These are phyloP conservation scores for Cercophora sp. DNA, from an alignment of 495 filamentous ascomycete genomes.

Conservation along the genomic window DNA sequence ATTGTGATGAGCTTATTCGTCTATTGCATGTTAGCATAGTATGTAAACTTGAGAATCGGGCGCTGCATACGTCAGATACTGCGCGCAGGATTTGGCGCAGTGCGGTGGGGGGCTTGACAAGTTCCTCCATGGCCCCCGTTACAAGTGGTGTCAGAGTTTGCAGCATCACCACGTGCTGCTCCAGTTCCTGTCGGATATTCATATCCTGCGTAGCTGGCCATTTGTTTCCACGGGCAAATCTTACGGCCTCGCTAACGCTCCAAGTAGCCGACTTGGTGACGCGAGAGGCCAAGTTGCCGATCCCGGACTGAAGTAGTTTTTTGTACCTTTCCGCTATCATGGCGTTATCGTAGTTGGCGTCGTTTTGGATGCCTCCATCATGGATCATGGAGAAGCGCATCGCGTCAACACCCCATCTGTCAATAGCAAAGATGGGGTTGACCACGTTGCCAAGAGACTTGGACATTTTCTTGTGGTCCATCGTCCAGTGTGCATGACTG, in stretches of 20 bases:
- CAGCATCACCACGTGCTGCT: not conserved
- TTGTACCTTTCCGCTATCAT: slow-evolving; percentile 73
- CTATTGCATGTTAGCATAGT: slow-evolving; percentile 40
- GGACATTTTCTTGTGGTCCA: slow-evolving; percentile 87
- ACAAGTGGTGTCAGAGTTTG: too few relatives aligned
- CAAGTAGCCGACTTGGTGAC: slow-evolving; percentile 64
- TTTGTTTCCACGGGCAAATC: slow-evolving; percentile 5
- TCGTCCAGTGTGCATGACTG: slow-evolving; percentile 92
- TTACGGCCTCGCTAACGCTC: slow-evolving; percentile 54
- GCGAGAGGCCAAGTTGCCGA: slow-evolving; percentile 76
- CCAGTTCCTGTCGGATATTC: too few relatives aligned
- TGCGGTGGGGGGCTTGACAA: slow-evolving; percentile 61
- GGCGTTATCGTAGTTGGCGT: slow-evolving; percentile 79
- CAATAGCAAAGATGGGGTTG: slow-evolving; percentile 87
- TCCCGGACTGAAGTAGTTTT: slow-evolving; percentile 63
- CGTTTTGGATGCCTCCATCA: slow-evolving; percentile 68
- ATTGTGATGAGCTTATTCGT: slow-evolving; percentile 63
- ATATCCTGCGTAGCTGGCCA: too few relatives aligned
- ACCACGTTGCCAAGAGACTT: slow-evolving; percentile 94
- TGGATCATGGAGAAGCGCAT: slow-evolving; percentile 84
- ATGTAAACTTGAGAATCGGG: too few relatives aligned
- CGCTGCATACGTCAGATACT: slow-evolving; percentile 51
- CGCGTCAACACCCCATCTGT: slow-evolving; percentile 80
- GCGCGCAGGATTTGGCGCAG: slow-evolving; percentile 62
- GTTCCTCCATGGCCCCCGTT: too few relatives aligned